phyloP scores from a whole-genome alignment of 208 protist species.

The Trypanosoma brucei region DNA sequence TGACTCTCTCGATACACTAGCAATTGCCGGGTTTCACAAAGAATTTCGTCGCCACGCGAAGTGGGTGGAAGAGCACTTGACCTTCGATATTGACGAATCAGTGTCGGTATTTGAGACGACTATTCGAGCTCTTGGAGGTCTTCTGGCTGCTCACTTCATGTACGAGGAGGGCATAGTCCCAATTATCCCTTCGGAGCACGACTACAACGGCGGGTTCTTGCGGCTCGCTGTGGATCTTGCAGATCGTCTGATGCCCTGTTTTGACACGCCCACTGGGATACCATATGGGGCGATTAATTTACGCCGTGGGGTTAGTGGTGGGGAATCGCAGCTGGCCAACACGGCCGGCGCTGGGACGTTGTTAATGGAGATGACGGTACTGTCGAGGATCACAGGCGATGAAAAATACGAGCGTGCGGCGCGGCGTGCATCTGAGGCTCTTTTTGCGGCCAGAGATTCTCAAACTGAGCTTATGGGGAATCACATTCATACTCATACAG shows the following conservation, averaged over 20 bases:
- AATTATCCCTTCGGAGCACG: constrained; percentile 28
- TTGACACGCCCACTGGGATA: constrained; percentile 80
- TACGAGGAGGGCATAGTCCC: constrained; percentile 51
- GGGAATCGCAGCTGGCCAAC: constrained; percentile 44
- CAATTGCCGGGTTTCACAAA: constrained; percentile 28
- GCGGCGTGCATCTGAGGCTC: constrained; percentile 19
- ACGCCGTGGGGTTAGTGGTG: constrained; percentile 38
- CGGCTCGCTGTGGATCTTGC: constrained; percentile 48
- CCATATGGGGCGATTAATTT: constrained; percentile 88
- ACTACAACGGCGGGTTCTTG: constrained; percentile 58
- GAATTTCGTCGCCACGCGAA: constrained; percentile 40
- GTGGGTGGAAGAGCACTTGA: constrained; percentile 60
- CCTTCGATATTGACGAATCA: constrained; percentile 52
- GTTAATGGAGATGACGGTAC: constrained; percentile 48
- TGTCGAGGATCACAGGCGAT: constrained; percentile 44
- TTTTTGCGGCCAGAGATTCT: constrained; percentile 28
- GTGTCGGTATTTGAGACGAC: constrained; percentile 87
- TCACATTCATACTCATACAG: constrained; percentile 37
- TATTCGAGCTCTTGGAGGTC: constrained; percentile 82
- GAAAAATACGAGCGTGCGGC: constrained; percentile 32
- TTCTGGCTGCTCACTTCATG: constrained; percentile 66
- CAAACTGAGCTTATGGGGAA: constrained; percentile 37
- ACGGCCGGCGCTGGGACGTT: constrained; percentile 61
- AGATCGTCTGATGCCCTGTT: constrained; percentile 54
- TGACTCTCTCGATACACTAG: constrained; percentile 75